phyloP scores from a whole-genome alignment of 2,329 filamentous ascomycete species.

The Fusarium haematococcum region DNA sequence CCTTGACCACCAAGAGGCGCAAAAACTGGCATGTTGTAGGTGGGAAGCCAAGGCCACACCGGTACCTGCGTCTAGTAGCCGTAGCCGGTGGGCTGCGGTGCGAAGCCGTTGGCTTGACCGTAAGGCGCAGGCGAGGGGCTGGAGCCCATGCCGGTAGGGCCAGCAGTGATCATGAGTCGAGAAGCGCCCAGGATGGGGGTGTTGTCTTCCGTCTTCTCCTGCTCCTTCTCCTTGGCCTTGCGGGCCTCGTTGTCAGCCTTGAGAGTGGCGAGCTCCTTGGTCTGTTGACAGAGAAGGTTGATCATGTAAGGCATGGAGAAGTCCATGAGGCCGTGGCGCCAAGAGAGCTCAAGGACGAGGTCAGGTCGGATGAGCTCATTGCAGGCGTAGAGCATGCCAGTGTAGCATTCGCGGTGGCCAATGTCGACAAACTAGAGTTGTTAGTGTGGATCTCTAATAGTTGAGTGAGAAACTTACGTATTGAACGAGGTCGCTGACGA shows the following conservation, averaged over 20 bases:
- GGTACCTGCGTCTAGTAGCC: conserved; percentile 62
- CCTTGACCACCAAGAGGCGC: conserved; percentile 13
- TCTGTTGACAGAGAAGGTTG: conserved; percentile 94
- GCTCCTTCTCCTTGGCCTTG: conserved; percentile 78
- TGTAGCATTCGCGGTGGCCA: conserved; percentile 98
- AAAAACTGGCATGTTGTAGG: conserved; percentile 15
- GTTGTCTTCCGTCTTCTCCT: conserved; percentile 90
- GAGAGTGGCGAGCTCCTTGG: conserved; percentile 82
- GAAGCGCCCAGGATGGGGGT: conserved; percentile 91
- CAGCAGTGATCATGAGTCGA: conserved; percentile 95
- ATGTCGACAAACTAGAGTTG: conserved; percentile 91
- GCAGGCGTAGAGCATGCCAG: conserved; percentile 99
- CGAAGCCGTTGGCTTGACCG: conserved; percentile 86
- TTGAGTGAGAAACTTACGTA: conserved; percentile 79
- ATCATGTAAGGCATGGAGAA: conserved; percentile 99
- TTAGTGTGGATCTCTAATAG: conserved; percentile 46
- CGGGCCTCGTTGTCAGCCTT: conserved; percentile 98
- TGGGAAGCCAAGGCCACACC: conserved; percentile 43
- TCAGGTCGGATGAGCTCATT: conserved; percentile 97
- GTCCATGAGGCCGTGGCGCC: conserved; percentile 93
- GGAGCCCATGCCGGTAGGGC: conserved; percentile 66
- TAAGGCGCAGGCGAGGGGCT: conserved; percentile 73
- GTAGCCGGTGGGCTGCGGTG: conserved; percentile 87
- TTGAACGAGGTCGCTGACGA: conserved; percentile 94
- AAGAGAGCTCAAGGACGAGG: conserved; percentile 93